Base-by-base conservation (phyloP, 352 stramenopile species). In the Peronospora farinosa region DNA sequence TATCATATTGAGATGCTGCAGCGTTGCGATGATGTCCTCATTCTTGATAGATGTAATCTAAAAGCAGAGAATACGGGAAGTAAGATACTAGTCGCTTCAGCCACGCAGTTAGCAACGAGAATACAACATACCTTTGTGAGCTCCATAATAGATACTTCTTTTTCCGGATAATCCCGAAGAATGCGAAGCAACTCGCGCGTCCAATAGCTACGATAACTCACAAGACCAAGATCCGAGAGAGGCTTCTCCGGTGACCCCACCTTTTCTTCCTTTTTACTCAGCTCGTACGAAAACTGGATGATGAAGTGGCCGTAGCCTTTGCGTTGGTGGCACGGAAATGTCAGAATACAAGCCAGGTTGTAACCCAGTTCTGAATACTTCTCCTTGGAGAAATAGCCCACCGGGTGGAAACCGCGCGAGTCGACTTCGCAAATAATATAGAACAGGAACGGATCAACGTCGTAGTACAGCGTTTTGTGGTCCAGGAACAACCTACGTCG, bases 391-490 rank as follows among this genome's bases (percentile, higher is more conserved):
- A 99, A 99, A 68, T 99, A 99, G 7, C 96, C 97, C 8, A 98
- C 94, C 30, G 96, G 91, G 60, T 98, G 94, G 52, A 95, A 94
- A 9, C 92, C 80, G 12, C 77, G 76, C 32, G 52, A 68, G 67
- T 97, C 92, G 2, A 98, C 88, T 57, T 98, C 87, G 47, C 92
- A 98, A 36, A 99, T 79, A 16, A 99, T 82, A 72, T 99, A 99
- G 77, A 99, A 99, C 25, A 98, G 85, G 66, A 99, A 99, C 27
- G 97, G 97, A 58, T 99, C 96, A 3, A 99, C 96, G 57, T 99
- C 96, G 75, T 98, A 99, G 74, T 99, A 99, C 12, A 99, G 76
- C 32, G 97, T 99, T 74, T 99, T 99, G 81, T 99, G 96, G 75
- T 99, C 97, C 33, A 99, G 69, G 62, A 99, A 99, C 16, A 99